Conservation (phyloP, 2,329 filamentous ascomycete species). For the Chalaropsis ovoidea region DNA sequence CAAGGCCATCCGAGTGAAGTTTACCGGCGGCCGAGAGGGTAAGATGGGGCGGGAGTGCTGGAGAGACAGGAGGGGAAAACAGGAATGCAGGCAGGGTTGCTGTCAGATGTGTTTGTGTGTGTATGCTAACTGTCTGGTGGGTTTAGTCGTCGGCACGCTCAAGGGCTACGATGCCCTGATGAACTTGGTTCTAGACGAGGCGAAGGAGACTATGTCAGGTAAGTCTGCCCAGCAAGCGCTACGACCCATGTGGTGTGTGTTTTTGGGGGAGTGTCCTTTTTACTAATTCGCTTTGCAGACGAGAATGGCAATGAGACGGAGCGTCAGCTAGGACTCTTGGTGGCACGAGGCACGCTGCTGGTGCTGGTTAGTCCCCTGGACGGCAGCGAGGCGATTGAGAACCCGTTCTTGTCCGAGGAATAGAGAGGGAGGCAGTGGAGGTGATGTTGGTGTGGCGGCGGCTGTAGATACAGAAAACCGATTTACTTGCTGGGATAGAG, state of each 20-base stretch:
- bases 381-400: conserved; percentile 90
- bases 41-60: conserved; percentile 28
- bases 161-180: conserved; percentile 97
- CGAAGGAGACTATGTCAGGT: conserved; percentile 84
- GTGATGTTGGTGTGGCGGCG: background rate
- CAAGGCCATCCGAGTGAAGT: conserved; percentile 90
- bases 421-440: background rate
- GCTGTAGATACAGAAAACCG: background rate
- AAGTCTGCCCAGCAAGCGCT: conserved; percentile 25
- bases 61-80: background rate
- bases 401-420: conserved; percentile 54
- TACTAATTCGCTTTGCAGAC: conserved; percentile 45
- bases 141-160: conserved; percentile 68
- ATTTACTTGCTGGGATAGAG: conserved; percentile 10
- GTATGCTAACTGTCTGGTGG: conserved; percentile 20
- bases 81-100: background rate
- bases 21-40: conserved; percentile 91
- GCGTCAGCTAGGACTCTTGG: conserved; percentile 72
- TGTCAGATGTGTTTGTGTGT: background rate
- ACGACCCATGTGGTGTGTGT: background rate
- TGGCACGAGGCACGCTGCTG: conserved; percentile 82
- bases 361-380: conserved; percentile 88
- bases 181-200: conserved; percentile 94
- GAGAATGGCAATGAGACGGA: conserved; percentile 83
- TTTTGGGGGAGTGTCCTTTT: background rate